Conservation (phyloP, 352 stramenopile genomes). For the Elongisporangium senticosum region DNA sequence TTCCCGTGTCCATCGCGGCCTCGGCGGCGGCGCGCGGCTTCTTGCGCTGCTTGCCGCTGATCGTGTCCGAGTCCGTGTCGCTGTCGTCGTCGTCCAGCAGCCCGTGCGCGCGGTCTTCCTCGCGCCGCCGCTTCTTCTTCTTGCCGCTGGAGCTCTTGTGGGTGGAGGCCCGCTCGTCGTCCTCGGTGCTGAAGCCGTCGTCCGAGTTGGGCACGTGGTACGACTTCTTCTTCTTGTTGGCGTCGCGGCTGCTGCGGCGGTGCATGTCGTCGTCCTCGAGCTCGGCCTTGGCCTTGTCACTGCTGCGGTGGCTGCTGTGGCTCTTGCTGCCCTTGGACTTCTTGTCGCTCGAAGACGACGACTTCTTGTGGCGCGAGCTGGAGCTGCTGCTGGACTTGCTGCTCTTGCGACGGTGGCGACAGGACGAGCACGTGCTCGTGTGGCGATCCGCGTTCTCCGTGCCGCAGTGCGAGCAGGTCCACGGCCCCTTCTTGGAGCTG, state of each 20-base stretch:
- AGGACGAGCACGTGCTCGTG: constrained; percentile 35
- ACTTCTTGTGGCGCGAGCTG: constrained; percentile 11
- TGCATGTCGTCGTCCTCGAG: constrained; percentile 20
- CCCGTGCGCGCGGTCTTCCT: constrained; percentile 13
- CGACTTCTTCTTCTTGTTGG: constrained; percentile 66
- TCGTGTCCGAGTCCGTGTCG: constrained; percentile 43
- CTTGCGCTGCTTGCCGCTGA: constrained; percentile 24
- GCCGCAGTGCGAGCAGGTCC: constrained; percentile 44
- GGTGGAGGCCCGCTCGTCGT: constrained; percentile 13
- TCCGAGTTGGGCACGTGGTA: constrained; percentile 82
- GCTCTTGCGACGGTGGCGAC: constrained; percentile 20
- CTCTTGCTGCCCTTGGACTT: constrained; percentile 14
- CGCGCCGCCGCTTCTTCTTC: constrained; percentile 21
- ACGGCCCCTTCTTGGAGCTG: constrained; percentile 7
- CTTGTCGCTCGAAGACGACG: constrained; percentile 9
- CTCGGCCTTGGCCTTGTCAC: constrained; percentile 7
- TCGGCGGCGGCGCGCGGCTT: constrained; percentile 8
- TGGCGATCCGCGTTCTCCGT: constrained; percentile 35
- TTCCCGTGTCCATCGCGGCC: constrained; percentile 6
- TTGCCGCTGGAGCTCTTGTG: constrained; percentile 13
- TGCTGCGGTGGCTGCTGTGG: constrained; percentile 10
- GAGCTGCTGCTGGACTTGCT: constrained; percentile 11
- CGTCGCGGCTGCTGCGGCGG: constrained; percentile 52
- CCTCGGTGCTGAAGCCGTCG: constrained; percentile 56
- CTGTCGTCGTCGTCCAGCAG: constrained; percentile 15